Base-by-base conservation (phyloP, 2,329 filamentous ascomycete genomes). In the Didymella keratinophila region DNA sequence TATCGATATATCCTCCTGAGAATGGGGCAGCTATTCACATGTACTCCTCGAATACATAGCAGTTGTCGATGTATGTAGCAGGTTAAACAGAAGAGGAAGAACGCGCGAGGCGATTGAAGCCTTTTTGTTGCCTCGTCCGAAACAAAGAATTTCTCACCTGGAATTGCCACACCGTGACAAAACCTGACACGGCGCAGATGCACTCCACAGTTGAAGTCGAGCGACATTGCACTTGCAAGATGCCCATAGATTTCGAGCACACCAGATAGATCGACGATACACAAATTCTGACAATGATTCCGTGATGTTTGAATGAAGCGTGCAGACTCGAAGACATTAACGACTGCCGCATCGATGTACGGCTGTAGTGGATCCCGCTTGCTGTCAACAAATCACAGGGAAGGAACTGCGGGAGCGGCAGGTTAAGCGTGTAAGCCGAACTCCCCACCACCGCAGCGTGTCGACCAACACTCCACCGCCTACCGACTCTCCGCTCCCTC, bases 391-490 rank as follows among this genome's bases (percentile, higher is more conserved):
- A 54, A 53, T 54, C 44, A 53, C 28, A 53, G 21, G 25, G 44
- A 20, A 46, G 49, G 49, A 48, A 49, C 39, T 42, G 56, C 49
- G 50, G 39, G 50, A 32, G 56, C 46, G 49, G 50, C 56, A 54
- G 41, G 56, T 54, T 27, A 58, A 54, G 56, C 50, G 56, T 53
- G 16, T 27, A 47, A 36, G 54, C 48, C 36, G 36, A 21, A 37
- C 49, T 46, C 45, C 45, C 45, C 56, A 41, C 56, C 50, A 53
- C 44, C 49, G 36, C 44, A 25, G 14, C 42, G 56, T 53, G 50
- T 54, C 44, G 37, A 58, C 43, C 56, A 58, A 43, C 54, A 53
- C 56, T 53, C 50, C 23, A 53, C 56, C 39, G 45, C 56, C 21
- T 20, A 46, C 45, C 56, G 21, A 23, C 50, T 23, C 50, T 44